Evolutionary conservation across 139 green algal species (phyloP), one percentile per base, ranked within the genome.

Genomic region (Pseudopediastrum boryanum): DNA sequence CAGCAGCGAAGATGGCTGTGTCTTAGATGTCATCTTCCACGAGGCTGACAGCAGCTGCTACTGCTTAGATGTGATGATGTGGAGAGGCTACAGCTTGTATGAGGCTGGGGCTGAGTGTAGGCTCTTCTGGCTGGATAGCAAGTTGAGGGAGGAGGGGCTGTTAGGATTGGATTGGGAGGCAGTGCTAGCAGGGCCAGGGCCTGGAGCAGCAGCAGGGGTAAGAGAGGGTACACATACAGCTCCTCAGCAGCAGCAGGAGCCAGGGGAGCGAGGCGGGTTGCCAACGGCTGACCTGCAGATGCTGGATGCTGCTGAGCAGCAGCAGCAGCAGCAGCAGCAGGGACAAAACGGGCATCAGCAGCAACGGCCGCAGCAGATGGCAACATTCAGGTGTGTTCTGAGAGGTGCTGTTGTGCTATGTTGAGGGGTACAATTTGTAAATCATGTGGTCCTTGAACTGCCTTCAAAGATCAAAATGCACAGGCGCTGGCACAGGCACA

Each of bases 91-190:
- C 62, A 80, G 77, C 4, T 67, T 99, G 62, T 91, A 91, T 52
- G 89, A 95, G 72, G 97, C 93, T 64, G 78, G 85, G 1, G 83
- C 91, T 23, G 94, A 98, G 86, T 98, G 98, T 75, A 78, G 95
- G 27, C 7, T 59, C 2, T 85, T 83, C 54, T 90, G 85, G 85
- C 72, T 90, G 74, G 12, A 56, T 3, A 54, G 38, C 21, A 84
- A 84, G 70, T 43, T 84, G 71, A 19, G 16, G 2, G 79, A 84
- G 51, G 70, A 52, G 66, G 39, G 2, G 23, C 43, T 23, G 42
- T n/a, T n/a, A n/a, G n/a, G n/a, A 27, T 46, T 8, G n/a, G 23
- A 16, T 27, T 38, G 2, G 56, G 16, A n/a, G 43, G 7, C 16
- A 16, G 62, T 31, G 43, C 9, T 9, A 54, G 71, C 51, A 50